Evolutionary conservation across 768 basidiomycete species (phyloP).

Genomic region (Russula olivacea): DNA sequence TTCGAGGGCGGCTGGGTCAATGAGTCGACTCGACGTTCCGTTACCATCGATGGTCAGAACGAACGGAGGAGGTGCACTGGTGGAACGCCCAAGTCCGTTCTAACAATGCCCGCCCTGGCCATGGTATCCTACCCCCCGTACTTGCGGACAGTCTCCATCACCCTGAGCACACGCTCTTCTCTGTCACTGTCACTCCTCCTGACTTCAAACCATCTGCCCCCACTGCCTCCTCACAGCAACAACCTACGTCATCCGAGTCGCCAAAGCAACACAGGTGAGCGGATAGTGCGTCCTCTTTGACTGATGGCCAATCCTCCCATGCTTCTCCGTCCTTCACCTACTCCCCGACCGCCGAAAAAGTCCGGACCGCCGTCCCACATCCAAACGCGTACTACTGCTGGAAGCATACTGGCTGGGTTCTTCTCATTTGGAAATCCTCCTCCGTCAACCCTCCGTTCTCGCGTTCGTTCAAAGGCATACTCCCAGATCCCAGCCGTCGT

Average conservation of each 20-base stretch:
- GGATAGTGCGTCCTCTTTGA: conserved; percentile 11
- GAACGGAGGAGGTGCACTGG: conserved; percentile 61
- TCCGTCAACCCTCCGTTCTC: conserved; percentile 56
- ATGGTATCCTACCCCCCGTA: conserved; percentile 62
- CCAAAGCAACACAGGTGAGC: conserved; percentile 6
- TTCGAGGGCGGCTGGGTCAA: conserved; percentile 17
- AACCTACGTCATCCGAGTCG: conserved; percentile 15
- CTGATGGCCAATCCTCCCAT: conserved; percentile 23
- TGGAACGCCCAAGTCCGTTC: conserved; percentile 52
- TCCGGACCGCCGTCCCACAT: conserved; percentile 68
- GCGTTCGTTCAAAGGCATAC: conserved; percentile 43
- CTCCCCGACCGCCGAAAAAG: conserved; percentile 55
- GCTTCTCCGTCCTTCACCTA: conserved; percentile 26
- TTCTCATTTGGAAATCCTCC: conserved; percentile 64
- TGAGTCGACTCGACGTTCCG: conserved; percentile 29
- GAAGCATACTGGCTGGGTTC: conserved; percentile 77
- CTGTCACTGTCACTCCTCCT: conserved; percentile 42
- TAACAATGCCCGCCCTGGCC: conserved; percentile 52
- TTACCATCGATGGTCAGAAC: conserved; percentile 54
- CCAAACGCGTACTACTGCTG: conserved; percentile 80
- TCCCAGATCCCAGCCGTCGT: conserved; percentile 53
- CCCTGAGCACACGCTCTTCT: conserved; percentile 65
- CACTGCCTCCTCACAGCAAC: conserved; percentile 28
- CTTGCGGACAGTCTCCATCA: conserved; percentile 65
- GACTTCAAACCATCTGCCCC: conserved; percentile 29